These are phyloP conservation scores for Metarhizium brunneum DNA, from an alignment of 2,329 filamentous ascomycete genomes.

Conservation along the genomic window DNA sequence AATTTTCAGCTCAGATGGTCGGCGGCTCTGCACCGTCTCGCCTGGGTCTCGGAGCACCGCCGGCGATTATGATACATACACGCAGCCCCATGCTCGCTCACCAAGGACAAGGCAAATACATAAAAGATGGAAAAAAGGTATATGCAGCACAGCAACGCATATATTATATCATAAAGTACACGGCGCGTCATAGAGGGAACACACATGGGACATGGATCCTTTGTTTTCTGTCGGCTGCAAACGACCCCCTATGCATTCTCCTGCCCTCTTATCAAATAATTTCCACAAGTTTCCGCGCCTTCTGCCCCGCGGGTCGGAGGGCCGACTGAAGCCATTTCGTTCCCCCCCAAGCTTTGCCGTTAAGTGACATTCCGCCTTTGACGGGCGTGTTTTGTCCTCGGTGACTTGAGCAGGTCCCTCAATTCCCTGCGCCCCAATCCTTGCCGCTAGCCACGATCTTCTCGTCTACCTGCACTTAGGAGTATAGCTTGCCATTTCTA, in stretches of 20 bases:
- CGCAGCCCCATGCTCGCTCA: no score
- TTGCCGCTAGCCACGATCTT: conserved; percentile 5
- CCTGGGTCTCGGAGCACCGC: no score
- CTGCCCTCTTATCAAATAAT: not conserved
- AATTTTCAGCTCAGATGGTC: no score
- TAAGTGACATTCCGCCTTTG: conserved; percentile 8
- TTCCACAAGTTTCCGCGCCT: not conserved
- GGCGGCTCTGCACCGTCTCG: no score
- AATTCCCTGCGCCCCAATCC: not conserved
- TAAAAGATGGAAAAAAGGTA: no score
- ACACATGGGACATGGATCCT: not conserved
- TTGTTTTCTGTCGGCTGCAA: not conserved
- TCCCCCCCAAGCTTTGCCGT: conserved; percentile 5
- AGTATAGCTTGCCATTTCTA: conserved; percentile 10
- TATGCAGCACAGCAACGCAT: no score
- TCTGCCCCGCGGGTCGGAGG: not conserved
- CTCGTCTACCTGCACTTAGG: conserved; percentile 13
- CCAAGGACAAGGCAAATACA: no score
- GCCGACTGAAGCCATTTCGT: conserved; percentile 1
- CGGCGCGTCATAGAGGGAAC: not conserved
- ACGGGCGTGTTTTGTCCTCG: not conserved
- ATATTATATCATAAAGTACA: no score
- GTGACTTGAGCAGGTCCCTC: not conserved
- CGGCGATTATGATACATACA: no score
- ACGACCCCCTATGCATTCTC: not conserved